Conservation (phyloP, 495 filamentous ascomycete species). For the Hyaloscypha variabilis region DNA sequence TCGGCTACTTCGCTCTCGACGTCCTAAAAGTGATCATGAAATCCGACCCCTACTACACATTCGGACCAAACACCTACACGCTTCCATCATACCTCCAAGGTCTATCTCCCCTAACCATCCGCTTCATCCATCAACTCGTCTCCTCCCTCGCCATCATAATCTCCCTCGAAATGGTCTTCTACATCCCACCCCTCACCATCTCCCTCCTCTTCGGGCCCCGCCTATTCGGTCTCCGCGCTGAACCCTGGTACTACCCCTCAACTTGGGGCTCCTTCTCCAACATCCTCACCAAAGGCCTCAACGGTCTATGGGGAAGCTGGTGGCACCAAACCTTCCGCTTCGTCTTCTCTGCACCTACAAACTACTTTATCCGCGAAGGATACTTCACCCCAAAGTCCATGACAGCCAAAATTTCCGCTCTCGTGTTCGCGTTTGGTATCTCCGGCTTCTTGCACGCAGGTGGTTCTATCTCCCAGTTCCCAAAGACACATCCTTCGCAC, state of each 20-base stretch:
- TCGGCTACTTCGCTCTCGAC: conserved; percentile 67
- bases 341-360: conserved; percentile 62
- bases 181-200: conserved; percentile 52
- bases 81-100: conserved; percentile 47
- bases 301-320: conserved; percentile 80
- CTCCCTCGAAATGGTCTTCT: conserved; percentile 46
- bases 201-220: conserved; percentile 52
- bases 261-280: conserved; percentile 58
- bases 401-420: conserved; percentile 15
- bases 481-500: conserved; percentile 41
- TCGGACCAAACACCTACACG: conserved; percentile 44
- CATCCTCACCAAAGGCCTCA: conserved; percentile 67
- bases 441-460: conserved; percentile 63
- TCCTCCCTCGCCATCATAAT: conserved; percentile 50
- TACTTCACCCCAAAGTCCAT: conserved; percentile 31
- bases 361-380: conserved; percentile 48
- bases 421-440: conserved; percentile 56
- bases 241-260: conserved; percentile 68
- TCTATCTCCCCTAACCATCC: conserved; percentile 43
- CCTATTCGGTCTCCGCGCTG: conserved; percentile 50
- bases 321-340: conserved; percentile 89
- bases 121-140: conserved; percentile 52
- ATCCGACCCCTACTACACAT: conserved; percentile 74
- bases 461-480: conserved; percentile 56
- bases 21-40: conserved; percentile 65